Base-by-base conservation (phyloP, 108 stramenopile species). In the Conticribra guillardii region DNA sequence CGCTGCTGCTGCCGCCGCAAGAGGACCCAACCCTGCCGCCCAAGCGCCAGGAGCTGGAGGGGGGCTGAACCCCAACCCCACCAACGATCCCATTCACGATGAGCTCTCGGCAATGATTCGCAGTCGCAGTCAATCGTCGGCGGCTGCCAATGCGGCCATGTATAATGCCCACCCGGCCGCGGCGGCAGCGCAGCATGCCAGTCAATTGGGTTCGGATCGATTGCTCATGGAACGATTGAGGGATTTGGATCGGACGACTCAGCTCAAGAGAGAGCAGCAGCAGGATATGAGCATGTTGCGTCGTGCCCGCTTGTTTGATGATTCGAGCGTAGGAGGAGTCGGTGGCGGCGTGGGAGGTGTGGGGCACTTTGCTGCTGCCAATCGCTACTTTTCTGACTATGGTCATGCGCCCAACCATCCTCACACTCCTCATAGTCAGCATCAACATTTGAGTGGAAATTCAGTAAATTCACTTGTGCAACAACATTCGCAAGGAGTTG, bases 181-280 rank as follows among this genome's bases (percentile, higher is more conserved):
- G n/a, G n/a, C n/a, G 48, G 54, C 75, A 14, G 47, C 14, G 1
- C 48, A 32, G 8, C 31, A 46, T 46, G 47, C 32, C 11, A 64
- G 30, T 23, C 23, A 26, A 27, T 28, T 23, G 4, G 31, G 44
- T n/a, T 63, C 53, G 27, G 67, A 76, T 41, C 60, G 62, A 24
- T 51, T 76, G 5, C 48, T 76, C 31, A 60, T 67, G 58, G 75
- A 76, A 44, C 56, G 54, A 5, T 28, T 74, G 14, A 63, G 57
- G 15, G 64, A 64, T 59, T 44, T 65, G 3, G 73, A 74, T 33
- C 41, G 54, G 23, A n/a, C 54, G 4, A 16, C 54, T 3, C 54
- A 64, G 30, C 21, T 57, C 31, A 64, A 59, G 21, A 17, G 63
- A 24, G 72, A 64, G 4, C 55, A 61, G 4, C 55, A 61, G 54